Percentiles rank a stretch among this genome's conserved stretches.
phyloP scores from a whole-genome alignment of 1,139 yeast species.

The Debaryomyces udenii region DNA sequence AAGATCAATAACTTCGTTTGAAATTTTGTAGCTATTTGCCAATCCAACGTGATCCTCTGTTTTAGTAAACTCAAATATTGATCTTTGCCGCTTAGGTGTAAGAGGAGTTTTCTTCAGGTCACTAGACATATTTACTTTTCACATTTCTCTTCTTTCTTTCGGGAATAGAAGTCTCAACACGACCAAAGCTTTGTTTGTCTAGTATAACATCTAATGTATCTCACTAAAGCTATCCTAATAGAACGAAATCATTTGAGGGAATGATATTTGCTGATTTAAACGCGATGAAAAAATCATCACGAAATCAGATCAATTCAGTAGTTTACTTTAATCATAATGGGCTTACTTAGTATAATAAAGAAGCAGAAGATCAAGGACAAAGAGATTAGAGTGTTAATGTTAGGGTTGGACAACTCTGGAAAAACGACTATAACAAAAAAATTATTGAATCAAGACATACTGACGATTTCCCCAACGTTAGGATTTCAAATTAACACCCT shows the following conservation, averaged over 20 bases:
- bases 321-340: conserved; percentile 53
- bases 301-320: background rate
- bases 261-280: too few relatives aligned
- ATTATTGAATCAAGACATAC: conserved; percentile 55
- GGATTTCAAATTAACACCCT: conserved; percentile 54
- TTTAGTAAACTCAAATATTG: conserved; percentile 19
- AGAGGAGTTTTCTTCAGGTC: conserved; percentile 3
- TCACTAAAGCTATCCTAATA: too few relatives aligned
- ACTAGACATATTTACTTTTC: background rate
- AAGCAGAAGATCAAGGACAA: conserved; percentile 81
- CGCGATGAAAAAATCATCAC: conserved; percentile 3
- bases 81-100: conserved; percentile 14
- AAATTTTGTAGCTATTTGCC: conserved; percentile 5
- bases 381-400: conserved; percentile 71
- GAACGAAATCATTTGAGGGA: too few relatives aligned
- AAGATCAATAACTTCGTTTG: conserved; percentile 13
- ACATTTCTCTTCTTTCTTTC: background rate
- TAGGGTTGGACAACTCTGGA: conserved; percentile 90
- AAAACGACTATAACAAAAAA: conserved; percentile 77
- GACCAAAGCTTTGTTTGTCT: background rate
- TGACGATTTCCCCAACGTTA: conserved; percentile 53
- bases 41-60: conserved; percentile 4
- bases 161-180: background rate
- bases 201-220: too few relatives aligned
- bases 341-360: conserved; percentile 75